phyloP scores from a whole-genome alignment of 2,329 filamentous ascomycete species.

The Monosporascus sp. region DNA sequence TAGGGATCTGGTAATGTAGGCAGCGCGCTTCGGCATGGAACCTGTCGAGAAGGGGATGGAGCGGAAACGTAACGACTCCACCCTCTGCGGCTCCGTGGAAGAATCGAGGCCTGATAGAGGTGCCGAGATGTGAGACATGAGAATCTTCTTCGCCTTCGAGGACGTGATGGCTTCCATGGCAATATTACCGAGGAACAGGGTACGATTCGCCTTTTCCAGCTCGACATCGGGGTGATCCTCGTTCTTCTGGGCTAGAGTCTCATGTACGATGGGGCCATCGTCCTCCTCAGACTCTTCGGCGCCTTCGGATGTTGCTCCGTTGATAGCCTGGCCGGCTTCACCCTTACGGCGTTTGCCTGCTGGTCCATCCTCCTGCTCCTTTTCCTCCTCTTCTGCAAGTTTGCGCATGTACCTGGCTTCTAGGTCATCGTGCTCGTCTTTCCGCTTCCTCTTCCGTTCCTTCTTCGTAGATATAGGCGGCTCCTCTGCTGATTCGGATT shows the following conservation, averaged over 20 bases:
- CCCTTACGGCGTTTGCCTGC: conserved; percentile 50
- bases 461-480: conserved; percentile 37
- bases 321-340: conserved; percentile 25
- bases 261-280: conserved; percentile 45
- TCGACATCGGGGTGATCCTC: conserved; percentile 45
- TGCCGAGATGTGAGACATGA: conserved; percentile 72
- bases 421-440: conserved; percentile 62
- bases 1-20: conserved; percentile 83
- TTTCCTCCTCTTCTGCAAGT: conserved; percentile 54
- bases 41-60: conserved; percentile 79
- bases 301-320: conserved; percentile 11
- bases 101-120: conserved; percentile 53
- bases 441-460: conserved; percentile 61
- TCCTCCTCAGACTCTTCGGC: conserved; percentile 31
- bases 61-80: conserved; percentile 90
- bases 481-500: conserved; percentile 32
- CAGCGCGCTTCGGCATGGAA: conserved; percentile 84
- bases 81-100: conserved; percentile 54
- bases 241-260: conserved; percentile 49
- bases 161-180: conserved; percentile 76
- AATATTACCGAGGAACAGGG: conserved; percentile 90
- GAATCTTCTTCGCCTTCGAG: conserved; percentile 71
- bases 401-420: conserved; percentile 66
- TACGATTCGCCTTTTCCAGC: conserved; percentile 80
- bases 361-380: conserved; percentile 34